phyloP scores from a whole-genome alignment of 495 filamentous ascomycete genomes.

The Lophiostoma macrostomum region DNA sequence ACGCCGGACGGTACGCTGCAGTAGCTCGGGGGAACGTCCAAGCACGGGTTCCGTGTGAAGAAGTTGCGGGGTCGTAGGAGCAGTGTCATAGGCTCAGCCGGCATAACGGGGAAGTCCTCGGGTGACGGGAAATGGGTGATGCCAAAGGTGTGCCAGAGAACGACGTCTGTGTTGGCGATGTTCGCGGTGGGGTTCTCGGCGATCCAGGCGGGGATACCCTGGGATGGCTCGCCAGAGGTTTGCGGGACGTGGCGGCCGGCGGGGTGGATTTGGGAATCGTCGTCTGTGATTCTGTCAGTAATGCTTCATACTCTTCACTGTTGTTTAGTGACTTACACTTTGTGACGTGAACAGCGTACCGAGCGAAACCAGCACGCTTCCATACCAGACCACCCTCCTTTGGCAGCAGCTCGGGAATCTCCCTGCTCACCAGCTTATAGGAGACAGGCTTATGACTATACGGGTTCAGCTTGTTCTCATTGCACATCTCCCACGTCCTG shows the following conservation, averaged over 20 bases:
- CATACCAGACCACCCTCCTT: conserved; percentile 82
- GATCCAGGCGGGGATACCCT: conserved; percentile 81
- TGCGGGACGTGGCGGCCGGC: conserved; percentile 93
- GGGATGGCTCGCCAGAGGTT: conserved; percentile 79
- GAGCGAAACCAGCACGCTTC: conserved; percentile 90
- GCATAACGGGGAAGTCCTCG: conserved; percentile 96
- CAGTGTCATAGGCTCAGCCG: conserved; percentile 82
- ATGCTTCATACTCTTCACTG: neutral
- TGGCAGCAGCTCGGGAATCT: conserved; percentile 75
- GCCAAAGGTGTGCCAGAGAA: conserved; percentile 96
- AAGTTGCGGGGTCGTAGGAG: conserved; percentile 84
- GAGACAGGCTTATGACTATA: conserved; percentile 82
- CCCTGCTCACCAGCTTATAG: conserved; percentile 89
- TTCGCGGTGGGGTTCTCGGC: conserved; percentile 62
- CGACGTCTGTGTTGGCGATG: conserved; percentile 82
- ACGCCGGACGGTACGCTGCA: conserved; percentile 62
- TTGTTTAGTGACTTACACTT: conserved; percentile 60
- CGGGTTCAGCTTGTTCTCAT: conserved; percentile 77
- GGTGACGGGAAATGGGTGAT: conserved; percentile 88
- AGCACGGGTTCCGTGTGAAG: conserved; percentile 77
- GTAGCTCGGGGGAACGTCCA: conserved; percentile 85
- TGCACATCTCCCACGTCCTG: conserved; percentile 89
- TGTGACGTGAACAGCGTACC: conserved; percentile 89
- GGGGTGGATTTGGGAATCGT: conserved; percentile 83
- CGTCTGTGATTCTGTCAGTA: conserved; percentile 50